These are phyloP conservation scores for Kondoa malvinella DNA, from an alignment of 768 basidiomycete species.

Conservation along the genomic window DNA sequence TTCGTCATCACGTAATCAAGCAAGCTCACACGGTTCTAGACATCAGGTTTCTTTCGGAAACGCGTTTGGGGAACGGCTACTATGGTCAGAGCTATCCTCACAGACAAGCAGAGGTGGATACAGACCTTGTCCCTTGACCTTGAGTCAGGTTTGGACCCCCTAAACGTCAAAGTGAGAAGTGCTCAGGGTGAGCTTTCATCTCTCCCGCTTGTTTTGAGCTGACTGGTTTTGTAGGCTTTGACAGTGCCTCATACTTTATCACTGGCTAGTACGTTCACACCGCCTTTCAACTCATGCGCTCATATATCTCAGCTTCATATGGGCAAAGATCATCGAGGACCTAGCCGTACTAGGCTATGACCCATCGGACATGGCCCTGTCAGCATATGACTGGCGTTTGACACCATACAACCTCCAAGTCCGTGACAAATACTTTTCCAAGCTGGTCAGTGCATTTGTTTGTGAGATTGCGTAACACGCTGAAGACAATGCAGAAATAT, in stretches of 20 bases:
- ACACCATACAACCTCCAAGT: constrained; percentile 82
- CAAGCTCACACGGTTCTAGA: constrained; percentile 25
- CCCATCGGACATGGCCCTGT: constrained; percentile 54
- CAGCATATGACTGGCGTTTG: constrained; percentile 79
- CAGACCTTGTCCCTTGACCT: constrained; percentile 77
- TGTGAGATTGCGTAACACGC: neutral
- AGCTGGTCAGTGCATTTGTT: constrained; percentile 10
- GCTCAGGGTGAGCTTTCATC: constrained; percentile 81
- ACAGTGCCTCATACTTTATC: constrained; percentile 33
- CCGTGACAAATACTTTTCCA: constrained; percentile 75
- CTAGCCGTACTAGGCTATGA: constrained; percentile 85
- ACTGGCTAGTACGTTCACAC: constrained; percentile 81
- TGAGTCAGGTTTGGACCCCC: constrained; percentile 74
- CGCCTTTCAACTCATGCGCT: constrained; percentile 38
- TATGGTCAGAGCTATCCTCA: constrained; percentile 67
- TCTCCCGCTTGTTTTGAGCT: constrained; percentile 35
- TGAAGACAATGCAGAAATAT: constrained; percentile 40
- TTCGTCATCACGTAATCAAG: neutral
- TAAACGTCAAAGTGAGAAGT: constrained; percentile 67
- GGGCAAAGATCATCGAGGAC: constrained; percentile 70
- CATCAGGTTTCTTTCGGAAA: constrained; percentile 79
- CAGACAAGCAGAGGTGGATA: constrained; percentile 80
- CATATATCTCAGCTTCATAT: constrained; percentile 14
- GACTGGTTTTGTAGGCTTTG: constrained; percentile 14
- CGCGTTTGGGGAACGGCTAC: constrained; percentile 39